Evolutionary conservation across 225 moss, liverwort and hornwort species (phyloP).

Genomic region (Neckera pumila): DNA sequence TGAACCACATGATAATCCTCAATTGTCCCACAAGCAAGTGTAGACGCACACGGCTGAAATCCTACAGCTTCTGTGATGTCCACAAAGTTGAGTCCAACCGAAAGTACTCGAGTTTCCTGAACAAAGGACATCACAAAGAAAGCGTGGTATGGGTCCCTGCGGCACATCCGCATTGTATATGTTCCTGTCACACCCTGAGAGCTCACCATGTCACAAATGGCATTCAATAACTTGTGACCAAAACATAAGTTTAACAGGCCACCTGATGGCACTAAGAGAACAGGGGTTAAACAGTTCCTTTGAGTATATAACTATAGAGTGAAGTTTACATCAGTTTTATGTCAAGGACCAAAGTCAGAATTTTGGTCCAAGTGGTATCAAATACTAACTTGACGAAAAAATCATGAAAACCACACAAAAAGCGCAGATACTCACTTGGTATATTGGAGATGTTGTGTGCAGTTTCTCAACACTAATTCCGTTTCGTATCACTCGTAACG

Average conservation of each 20-base stretch:
- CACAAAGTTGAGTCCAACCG: conserved; percentile 90
- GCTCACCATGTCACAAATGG: conserved; percentile 14
- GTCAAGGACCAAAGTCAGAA: not conserved
- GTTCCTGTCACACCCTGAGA: conserved; percentile 89
- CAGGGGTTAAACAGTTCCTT: not conserved
- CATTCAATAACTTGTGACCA: not conserved
- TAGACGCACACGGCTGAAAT: conserved; percentile 71
- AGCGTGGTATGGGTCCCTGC: conserved; percentile 64
- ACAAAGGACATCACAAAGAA: conserved; percentile 99
- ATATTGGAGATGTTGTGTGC: conserved; percentile 71
- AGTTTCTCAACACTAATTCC: conserved; percentile 95
- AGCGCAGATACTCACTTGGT: conserved; percentile 32
- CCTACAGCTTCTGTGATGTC: conserved; percentile 90
- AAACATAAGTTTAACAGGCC: not conserved
- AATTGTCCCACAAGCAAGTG: conserved; percentile 86
- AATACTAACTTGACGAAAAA: not conserved
- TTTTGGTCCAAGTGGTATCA: not conserved
- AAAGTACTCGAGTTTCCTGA: conserved; percentile 94
- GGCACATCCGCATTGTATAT: conserved; percentile 80
- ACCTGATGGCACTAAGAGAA: not conserved
- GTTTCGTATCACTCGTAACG: conserved; percentile 86
- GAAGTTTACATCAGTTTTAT: not conserved
- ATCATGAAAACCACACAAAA: not conserved
- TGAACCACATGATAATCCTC: conserved; percentile 91
- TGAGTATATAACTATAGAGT: not conserved